Conservation (phyloP, 805 yeast species). For the Ogataea philodendri region DNA sequence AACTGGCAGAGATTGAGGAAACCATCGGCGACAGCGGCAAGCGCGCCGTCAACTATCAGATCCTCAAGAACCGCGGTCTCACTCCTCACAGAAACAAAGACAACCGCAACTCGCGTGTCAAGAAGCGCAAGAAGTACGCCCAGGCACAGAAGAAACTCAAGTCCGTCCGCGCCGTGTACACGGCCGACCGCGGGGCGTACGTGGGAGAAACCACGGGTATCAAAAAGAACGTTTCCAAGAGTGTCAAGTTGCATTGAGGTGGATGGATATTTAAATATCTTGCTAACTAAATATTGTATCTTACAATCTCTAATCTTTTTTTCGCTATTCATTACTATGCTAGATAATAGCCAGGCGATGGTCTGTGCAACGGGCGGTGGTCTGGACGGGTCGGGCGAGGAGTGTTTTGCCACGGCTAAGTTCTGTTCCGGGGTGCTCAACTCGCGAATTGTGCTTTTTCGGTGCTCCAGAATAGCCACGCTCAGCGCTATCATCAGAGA, state of each 20-base stretch:
- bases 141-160: slow-evolving; percentile 90
- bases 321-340: background rate
- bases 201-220: slow-evolving; percentile 97
- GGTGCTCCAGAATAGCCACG: slow-evolving; percentile 10
- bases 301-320: no score
- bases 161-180: slow-evolving; percentile 87
- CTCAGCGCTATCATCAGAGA: slow-evolving; percentile 13
- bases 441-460: slow-evolving; percentile 18
- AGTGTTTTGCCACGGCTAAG: no score
- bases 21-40: slow-evolving; percentile 76
- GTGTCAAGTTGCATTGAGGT: slow-evolving; percentile 64
- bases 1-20: slow-evolving; percentile 67
- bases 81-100: slow-evolving; percentile 93
- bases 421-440: slow-evolving; percentile 8
- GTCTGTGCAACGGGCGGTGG: no score
- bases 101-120: slow-evolving; percentile 92
- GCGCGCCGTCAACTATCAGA: slow-evolving; percentile 93
- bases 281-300: no score
- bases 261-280: no score
- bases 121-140: slow-evolving; percentile 97
- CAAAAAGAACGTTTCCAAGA: slow-evolving; percentile 86
- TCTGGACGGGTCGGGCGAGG: no score
- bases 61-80: slow-evolving; percentile 92
- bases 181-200: slow-evolving; percentile 72
- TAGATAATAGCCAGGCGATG: background rate